Conservation (phyloP, 2,329 filamentous ascomycete genomes). For the Cytospora schulzeri region DNA sequence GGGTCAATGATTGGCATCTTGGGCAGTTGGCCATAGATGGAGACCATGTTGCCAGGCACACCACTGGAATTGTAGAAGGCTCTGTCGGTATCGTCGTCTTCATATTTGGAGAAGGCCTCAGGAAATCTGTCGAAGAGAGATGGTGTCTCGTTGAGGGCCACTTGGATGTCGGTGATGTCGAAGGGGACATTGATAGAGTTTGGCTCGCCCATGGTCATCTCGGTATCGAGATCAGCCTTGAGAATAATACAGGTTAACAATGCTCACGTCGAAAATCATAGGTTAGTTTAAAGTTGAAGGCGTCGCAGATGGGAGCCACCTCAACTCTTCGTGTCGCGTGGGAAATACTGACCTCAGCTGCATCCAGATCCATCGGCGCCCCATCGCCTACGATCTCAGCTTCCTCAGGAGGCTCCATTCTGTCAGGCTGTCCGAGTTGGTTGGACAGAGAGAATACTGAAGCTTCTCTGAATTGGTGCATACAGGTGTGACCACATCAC, state of each 20-base stretch:
- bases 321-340: not conserved
- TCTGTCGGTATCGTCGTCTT: not conserved
- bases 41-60: not conserved
- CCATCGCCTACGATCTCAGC: too few relatives aligned
- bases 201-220: not conserved
- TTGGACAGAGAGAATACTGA: not conserved
- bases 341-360: not conserved
- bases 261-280: not conserved
- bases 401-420: not conserved
- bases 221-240: not conserved
- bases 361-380: not conserved
- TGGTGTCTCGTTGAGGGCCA: not conserved
- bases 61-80: not conserved
- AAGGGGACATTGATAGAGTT: not conserved
- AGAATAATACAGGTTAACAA: not conserved
- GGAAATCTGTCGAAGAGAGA: conserved; percentile 2
- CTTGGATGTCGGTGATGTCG: not conserved
- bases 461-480: not conserved
- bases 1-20: not conserved
- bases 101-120: not conserved
- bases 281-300: too few relatives aligned
- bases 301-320: too few relatives aligned
- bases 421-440: not conserved
- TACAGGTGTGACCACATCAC: not conserved
- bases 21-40: not conserved